Evolutionary conservation across 805 yeast species (phyloP).

Genomic region (Saccharomycopsis malanga): DNA sequence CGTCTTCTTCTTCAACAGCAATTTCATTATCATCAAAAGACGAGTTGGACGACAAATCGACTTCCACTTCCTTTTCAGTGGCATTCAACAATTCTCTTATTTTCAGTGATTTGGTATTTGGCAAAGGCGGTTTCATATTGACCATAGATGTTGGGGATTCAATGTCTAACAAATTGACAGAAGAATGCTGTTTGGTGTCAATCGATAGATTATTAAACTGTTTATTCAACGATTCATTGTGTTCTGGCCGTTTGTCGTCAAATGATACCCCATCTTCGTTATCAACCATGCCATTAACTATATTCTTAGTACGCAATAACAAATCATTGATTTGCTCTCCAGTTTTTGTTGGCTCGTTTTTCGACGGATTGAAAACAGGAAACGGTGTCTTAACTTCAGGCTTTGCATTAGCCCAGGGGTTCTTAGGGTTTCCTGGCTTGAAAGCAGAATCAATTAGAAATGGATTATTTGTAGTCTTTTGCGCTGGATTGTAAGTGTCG

Average conservation of each 20-base stretch:
- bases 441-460: too few relatives aligned
- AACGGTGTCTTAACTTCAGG: background rate
- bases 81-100: constrained; percentile 18
- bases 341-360: background rate
- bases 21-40: constrained; percentile 12
- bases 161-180: constrained; percentile 10
- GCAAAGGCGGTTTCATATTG: background rate
- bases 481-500: too few relatives aligned
- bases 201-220: background rate
- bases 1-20: constrained; percentile 21
- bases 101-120: background rate
- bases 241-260: background rate
- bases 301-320: constrained; percentile 8
- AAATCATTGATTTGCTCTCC: constrained; percentile 12
- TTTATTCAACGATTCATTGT: background rate
- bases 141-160: constrained; percentile 8
- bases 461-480: too few relatives aligned
- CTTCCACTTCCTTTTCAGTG: constrained; percentile 18
- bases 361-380: background rate
- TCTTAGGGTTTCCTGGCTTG: too few relatives aligned
- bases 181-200: background rate
- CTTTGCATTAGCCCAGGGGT: constrained; percentile 19
- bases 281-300: constrained; percentile 13
- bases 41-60: constrained; percentile 14
- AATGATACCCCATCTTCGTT: background rate